Conservation (phyloP, 129 eudicot species). For the Arctium lappa region DNA sequence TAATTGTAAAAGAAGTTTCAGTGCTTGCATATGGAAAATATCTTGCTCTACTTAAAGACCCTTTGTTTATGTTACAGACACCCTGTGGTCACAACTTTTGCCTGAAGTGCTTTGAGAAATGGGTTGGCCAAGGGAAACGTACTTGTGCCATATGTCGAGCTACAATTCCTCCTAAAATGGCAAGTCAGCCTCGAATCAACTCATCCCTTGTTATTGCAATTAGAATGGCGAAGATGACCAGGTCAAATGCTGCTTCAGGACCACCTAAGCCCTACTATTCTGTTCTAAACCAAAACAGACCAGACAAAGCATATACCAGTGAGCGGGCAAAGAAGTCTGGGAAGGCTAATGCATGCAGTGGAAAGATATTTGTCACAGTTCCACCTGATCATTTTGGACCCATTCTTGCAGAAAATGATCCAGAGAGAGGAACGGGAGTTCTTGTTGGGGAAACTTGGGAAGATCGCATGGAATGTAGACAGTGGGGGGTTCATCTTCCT, state of each 20-base stretch:
- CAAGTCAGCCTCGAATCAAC: conserved; percentile 70
- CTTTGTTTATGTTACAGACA: conserved; percentile 50
- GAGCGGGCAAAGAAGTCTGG: conserved; percentile 85
- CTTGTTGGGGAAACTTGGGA: conserved; percentile 89
- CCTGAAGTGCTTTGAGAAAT: conserved; percentile 82
- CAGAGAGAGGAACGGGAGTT: conserved; percentile 71
- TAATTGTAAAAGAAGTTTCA: neutral
- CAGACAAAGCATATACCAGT: conserved; percentile 78
- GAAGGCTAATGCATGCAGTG: conserved; percentile 88
- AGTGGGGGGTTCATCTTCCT: conserved; percentile 96
- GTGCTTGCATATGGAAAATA: neutral
- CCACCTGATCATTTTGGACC: conserved; percentile 95
- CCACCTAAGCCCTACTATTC: conserved; percentile 46
- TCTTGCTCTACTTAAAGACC: conserved; percentile 1
- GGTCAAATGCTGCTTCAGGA: conserved; percentile 31
- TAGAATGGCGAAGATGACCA: conserved; percentile 66
- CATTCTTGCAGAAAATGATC: conserved; percentile 78
- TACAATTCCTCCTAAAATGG: conserved; percentile 63
- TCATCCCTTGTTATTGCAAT: conserved; percentile 65
- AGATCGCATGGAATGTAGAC: conserved; percentile 77
- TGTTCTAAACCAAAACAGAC: conserved; percentile 61
- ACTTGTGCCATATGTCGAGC: conserved; percentile 74
- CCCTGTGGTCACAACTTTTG: conserved; percentile 95
- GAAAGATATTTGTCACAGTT: conserved; percentile 82
- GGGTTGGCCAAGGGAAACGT: conserved; percentile 73